phyloP scores from a whole-genome alignment of 2,329 filamentous ascomycete species.

The Pestalotiopsis sp. region DNA sequence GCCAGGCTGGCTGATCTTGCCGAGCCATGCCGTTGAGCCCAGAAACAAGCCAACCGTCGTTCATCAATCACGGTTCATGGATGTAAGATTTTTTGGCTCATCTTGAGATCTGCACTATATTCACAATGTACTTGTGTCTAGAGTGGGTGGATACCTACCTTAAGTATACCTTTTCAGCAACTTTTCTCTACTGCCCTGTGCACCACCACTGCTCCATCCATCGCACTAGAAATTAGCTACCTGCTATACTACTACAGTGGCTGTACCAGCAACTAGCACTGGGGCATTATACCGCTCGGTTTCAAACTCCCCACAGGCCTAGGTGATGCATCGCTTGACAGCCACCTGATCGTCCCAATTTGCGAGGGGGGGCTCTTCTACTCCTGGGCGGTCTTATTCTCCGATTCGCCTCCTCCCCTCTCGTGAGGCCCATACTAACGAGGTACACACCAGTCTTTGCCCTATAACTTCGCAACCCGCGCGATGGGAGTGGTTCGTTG shows the following conservation, averaged over 20 bases:
- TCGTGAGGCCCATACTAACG: constrained; percentile 9
- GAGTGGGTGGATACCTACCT: background rate
- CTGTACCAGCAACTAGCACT: constrained; percentile 8
- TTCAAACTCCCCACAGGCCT: constrained; percentile 32
- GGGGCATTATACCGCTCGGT: constrained; percentile 16
- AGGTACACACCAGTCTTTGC: background rate
- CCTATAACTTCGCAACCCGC: constrained; percentile 22
- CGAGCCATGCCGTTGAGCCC: constrained; percentile 7
- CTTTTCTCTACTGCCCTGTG: background rate
- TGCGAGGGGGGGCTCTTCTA: constrained; percentile 4
- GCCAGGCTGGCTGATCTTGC: constrained; percentile 4
- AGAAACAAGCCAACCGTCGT: background rate
- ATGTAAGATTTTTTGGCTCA: background rate
- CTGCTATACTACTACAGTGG: background rate
- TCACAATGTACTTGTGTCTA: background rate
- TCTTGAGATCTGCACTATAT: background rate
- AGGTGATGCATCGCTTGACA: constrained; percentile 35
- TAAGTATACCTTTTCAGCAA: background rate
- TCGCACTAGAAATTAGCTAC: background rate
- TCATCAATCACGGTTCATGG: background rate
- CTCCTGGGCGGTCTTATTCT: constrained; percentile 12
- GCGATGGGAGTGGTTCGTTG: constrained; percentile 27
- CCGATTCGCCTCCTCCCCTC: constrained; percentile 14
- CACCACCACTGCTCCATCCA: background rate
- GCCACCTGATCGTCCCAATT: constrained; percentile 27